Conservation (phyloP, 2,329 filamentous ascomycete species). For the Ilyonectria destructans region DNA sequence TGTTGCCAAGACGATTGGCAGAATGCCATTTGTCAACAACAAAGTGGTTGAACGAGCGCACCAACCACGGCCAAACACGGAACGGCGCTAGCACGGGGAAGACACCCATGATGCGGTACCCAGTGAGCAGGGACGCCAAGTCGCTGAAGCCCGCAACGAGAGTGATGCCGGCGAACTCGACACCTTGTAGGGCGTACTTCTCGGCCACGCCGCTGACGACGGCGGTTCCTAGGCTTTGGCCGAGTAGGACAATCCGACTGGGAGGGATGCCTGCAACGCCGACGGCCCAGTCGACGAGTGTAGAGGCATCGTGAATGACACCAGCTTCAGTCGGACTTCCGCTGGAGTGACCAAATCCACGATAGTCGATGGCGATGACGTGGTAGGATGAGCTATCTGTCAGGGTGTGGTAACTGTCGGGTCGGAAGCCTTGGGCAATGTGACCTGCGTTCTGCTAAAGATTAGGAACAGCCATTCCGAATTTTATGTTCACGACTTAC, state of each 20-base stretch:
- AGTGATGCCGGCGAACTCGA: constrained; percentile 85
- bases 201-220: constrained; percentile 84
- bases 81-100: constrained; percentile 87
- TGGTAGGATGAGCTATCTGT: constrained; percentile 83
- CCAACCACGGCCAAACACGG: constrained; percentile 75
- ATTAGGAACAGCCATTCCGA: constrained; percentile 35
- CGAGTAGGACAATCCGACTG: constrained; percentile 83
- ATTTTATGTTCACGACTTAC: constrained; percentile 61
- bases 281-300: constrained; percentile 82
- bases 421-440: constrained; percentile 83
- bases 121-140: constrained; percentile 80
- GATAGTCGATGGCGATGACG: constrained; percentile 91
- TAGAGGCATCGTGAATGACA: constrained; percentile 83
- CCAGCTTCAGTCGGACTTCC: constrained; percentile 87
- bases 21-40: constrained; percentile 90
- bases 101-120: constrained; percentile 84
- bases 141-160: constrained; percentile 86
- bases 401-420: constrained; percentile 83
- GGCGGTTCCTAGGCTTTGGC: constrained; percentile 91
- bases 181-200: constrained; percentile 72
- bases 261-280: constrained; percentile 76
- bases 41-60: constrained; percentile 72
- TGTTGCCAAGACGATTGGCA: constrained; percentile 73
- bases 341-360: constrained; percentile 87
- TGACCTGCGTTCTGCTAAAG: constrained; percentile 83